Conservation (phyloP, 495 filamentous ascomycete species). For the Xylaria castorea region DNA sequence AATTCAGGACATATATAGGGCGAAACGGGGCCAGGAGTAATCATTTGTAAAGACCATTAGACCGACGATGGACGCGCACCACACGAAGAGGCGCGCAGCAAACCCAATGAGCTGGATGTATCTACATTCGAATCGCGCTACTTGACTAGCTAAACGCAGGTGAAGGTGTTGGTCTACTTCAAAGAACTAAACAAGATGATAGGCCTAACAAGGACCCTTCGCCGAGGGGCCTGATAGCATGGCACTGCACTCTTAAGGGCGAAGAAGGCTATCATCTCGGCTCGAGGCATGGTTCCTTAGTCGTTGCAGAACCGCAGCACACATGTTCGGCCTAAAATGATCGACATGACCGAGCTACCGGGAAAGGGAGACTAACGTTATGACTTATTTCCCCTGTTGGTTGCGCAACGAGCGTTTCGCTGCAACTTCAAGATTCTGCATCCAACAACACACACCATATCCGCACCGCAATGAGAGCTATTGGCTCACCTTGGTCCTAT, state of each 20-base stretch:
- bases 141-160: not conserved
- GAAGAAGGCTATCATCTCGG: not conserved
- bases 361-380: not conserved
- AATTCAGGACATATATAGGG: constrained; percentile 38
- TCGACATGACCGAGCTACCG: not conserved
- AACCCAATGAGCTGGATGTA: not conserved
- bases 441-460: constrained; percentile 21
- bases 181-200: not conserved
- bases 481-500: not conserved
- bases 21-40: constrained; percentile 31
- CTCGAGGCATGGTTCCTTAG: not conserved
- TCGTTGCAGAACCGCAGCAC: not conserved
- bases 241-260: not conserved
- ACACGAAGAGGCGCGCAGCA: not conserved
- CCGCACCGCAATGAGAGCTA: not conserved
- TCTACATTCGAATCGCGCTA: constrained; percentile 3
- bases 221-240: not conserved
- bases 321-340: not conserved
- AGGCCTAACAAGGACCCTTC: not conserved
- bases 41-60: constrained; percentile 23
- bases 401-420: not conserved
- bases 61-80: not conserved
- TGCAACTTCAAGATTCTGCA: constrained; percentile 18
- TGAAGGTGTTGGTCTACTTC: not conserved
- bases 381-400: constrained; percentile 1